Evolutionary conservation across 1,284 basidiomycete genomes (phyloP).

Genomic region (Earliella scabrosa): DNA sequence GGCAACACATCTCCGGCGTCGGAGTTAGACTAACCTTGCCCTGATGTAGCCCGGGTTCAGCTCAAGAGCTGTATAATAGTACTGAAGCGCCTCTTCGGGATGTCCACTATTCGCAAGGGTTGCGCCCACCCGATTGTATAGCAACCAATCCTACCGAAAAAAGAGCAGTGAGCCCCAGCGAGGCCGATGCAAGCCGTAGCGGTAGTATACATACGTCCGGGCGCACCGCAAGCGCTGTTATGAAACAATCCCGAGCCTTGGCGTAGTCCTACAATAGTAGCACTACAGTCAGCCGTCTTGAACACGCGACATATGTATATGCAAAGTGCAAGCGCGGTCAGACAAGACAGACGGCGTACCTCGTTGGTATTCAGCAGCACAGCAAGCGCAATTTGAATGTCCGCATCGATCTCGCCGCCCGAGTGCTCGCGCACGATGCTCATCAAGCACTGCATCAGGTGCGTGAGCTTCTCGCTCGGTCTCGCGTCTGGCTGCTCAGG

Average conservation of each 20-base stretch:
- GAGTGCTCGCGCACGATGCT: constrained; percentile 63
- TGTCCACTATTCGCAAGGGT: constrained; percentile 93
- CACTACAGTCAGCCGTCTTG: neutral
- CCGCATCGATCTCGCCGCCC: constrained; percentile 79
- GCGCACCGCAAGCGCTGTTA: constrained; percentile 83
- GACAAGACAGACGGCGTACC: constrained; percentile 43
- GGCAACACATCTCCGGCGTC: neutral
- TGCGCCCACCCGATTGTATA: constrained; percentile 96
- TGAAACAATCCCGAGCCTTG: constrained; percentile 95
- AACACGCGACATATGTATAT: no score
- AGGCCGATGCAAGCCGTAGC: neutral
- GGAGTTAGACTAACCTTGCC: constrained; percentile 61
- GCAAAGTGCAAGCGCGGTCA: no score
- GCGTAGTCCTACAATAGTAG: constrained; percentile 72
- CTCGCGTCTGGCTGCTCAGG: constrained; percentile 37
- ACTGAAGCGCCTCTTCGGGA: constrained; percentile 84
- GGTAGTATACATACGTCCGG: constrained; percentile 67
- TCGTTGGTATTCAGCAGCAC: constrained; percentile 93
- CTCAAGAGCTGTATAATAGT: constrained; percentile 89
- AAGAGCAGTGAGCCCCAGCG: neutral
- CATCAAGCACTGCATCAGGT: constrained; percentile 67
- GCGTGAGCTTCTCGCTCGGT: constrained; percentile 48
- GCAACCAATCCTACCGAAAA: constrained; percentile 81
- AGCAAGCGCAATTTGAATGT: constrained; percentile 94
- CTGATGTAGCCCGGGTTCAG: constrained; percentile 94